phyloP scores from a whole-genome alignment of 1,139 yeast species.

The Saccharomyces hybrid region DNA sequence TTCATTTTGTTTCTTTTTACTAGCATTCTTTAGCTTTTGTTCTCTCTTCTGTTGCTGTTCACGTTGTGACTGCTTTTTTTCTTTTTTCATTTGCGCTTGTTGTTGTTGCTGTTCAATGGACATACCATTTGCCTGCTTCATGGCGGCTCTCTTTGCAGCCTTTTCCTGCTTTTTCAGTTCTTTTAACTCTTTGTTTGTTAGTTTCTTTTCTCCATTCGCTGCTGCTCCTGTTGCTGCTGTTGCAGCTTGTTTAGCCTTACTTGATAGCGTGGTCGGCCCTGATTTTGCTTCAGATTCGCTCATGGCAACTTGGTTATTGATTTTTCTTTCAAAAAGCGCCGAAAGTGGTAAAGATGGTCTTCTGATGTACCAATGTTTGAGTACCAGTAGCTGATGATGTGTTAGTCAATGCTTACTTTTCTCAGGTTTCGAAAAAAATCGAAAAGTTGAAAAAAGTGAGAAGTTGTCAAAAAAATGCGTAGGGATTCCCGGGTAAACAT shows the following conservation, averaged over 20 bases:
- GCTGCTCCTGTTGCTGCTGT: constrained; percentile 7
- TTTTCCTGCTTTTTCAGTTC: constrained; percentile 84
- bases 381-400: neutral
- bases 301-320: neutral
- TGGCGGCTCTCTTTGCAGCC: constrained; percentile 63
- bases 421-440: neutral
- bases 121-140: constrained; percentile 32
- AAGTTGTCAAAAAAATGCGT: neutral
- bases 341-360: neutral
- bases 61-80: constrained; percentile 32
- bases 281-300: constrained; percentile 1
- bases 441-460: neutral
- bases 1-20: constrained; percentile 41
- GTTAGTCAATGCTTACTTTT: neutral
- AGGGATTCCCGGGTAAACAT: neutral
- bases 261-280: neutral
- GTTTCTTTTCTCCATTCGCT: constrained; percentile 28
- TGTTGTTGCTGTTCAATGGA: constrained; percentile 31
- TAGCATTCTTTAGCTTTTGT: constrained; percentile 39
- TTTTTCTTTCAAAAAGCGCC: neutral
- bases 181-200: constrained; percentile 76
- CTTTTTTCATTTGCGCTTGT: constrained; percentile 29
- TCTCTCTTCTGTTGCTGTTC: constrained; percentile 21
- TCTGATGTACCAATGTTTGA: neutral
- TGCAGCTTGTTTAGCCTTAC: constrained; percentile 5